Evolutionary conservation across 176 grass and related monocot species (phyloP), one percentile per base, ranked within the genome.

Genomic region (Oryza rufipogon): DNA sequence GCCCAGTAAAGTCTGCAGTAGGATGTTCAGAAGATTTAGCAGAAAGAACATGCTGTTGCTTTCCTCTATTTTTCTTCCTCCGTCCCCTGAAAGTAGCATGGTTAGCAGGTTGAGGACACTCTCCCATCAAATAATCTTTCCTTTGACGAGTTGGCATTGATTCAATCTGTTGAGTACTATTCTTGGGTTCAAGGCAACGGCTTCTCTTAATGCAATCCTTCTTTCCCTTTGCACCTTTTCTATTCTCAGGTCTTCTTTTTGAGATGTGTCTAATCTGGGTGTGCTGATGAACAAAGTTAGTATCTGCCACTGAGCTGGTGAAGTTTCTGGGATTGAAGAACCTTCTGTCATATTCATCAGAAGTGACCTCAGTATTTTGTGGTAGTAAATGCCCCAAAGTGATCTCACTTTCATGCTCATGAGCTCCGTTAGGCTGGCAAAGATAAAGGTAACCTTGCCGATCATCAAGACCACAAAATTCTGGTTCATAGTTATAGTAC

Each of bases 41-140:
- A 77, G 58, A 78, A 68, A 38, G 74, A 74, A 15, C 1, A 48
- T 49, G 83, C n/a, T 15, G 19, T 52, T 84, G 76, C 32, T 84
- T 91, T 79, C 88, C 81, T 80, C 30, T 78, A 70, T 47, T 70
- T 49, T 25, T 87, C 66, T 77, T 91, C 60, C 85, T 85, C 4
- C 63, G 48, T 85, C n/a, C 54, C 49, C 33, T 85, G 19, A 23
- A 46, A 36, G 56, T 71, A 78, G 90, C 33, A 69, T n/a, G 28
- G n/a, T 9, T 64, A 78, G 15, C 52, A 78, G 71, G 38, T 39
- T 0, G 13, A 70, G 81, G 72, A 71, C 14, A 26, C 46, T 52
- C 42, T 77, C 80, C 66, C 30, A 20, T 83, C 66, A 72, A 78
- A 12, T 17, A 71, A 77, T 78, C 69, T 72, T 72, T 67, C 54